Evolutionary conservation across 768 basidiomycete species (phyloP).

Genomic region (Hygrocybe coccinea): DNA sequence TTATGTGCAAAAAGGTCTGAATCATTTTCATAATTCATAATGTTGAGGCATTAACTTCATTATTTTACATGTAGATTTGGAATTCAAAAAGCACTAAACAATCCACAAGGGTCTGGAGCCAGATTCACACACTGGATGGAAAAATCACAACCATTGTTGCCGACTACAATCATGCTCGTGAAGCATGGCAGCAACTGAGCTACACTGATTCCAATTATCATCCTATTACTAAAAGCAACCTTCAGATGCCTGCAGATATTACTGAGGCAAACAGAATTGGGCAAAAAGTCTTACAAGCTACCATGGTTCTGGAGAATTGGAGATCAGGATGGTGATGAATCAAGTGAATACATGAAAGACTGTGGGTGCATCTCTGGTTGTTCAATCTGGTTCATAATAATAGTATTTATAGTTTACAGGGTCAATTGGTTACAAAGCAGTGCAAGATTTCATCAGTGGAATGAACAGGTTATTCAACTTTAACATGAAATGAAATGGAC

Average conservation of each 20-base stretch:
- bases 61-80: too few species aligned
- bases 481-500: constrained; percentile 20
- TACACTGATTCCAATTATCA: not conserved
- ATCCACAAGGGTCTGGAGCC: too few species aligned
- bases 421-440: constrained; percentile 15
- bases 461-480: constrained; percentile 14
- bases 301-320: constrained; percentile 8
- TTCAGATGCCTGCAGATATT: constrained; percentile 3
- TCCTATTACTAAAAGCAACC: not conserved
- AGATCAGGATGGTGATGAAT: not conserved
- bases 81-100: too few species aligned
- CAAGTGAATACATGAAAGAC: constrained; percentile 4
- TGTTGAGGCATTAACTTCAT: too few species aligned
- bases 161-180: not conserved
- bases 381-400: not conserved
- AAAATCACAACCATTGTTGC: not conserved
- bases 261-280: constrained; percentile 3
- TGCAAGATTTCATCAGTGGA: constrained; percentile 16
- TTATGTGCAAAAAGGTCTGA: too few species aligned
- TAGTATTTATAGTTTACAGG: constrained; percentile 5
- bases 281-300: not conserved
- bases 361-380: not conserved
- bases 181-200: not conserved
- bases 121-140: not conserved
- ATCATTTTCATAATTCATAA: too few species aligned